Base-by-base conservation (phyloP, 805 yeast species). In the Lipomyces sp. region DNA sequence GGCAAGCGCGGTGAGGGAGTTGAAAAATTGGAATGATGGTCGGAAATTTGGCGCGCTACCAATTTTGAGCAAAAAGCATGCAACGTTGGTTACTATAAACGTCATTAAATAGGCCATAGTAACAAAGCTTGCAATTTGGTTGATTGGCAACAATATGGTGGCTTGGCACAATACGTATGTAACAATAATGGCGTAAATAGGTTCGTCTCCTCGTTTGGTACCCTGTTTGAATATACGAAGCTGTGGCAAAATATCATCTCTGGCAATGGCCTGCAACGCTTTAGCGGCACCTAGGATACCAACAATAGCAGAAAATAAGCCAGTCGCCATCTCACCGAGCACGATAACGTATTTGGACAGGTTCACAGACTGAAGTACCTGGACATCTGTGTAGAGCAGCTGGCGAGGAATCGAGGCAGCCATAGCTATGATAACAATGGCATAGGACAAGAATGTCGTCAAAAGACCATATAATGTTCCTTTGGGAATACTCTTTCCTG, bases 31-130 rank as follows among this genome's bases (percentile, higher is more conserved):
- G 82, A 95, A 95, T 2, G 97, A 90, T 3, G 99, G 99, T 74
- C 99, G 82, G 78, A 95, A 95, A 76, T 96, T 95, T n/a, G 99
- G 99, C 4, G 99, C 99, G 0, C 97, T 86, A 0, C 97, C 94
- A 4, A 95, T 79, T 69, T 88, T 89, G 72, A 95, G 82, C 62
- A 95, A 78, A 75, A 94, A 92, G 76, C 99, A 96, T 2, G 99
- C 98, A 69, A 94, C 77, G 74, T 95, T 95, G 45, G 96, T 92
- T 1, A 94, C 97, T 58, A 94, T 88, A 74, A 95, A 95, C 0
- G 99, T 95, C 95, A 94, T 90, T 61, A 95, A 81, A 74, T 92
- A 94, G 0, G 99, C 97, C 98, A 96, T 92, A 0, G 98, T 94
- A 68, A 95, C 94, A 73, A 92, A 88, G 0, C 96, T 89, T 1